These are phyloP conservation scores for Sclerotiophoma versabilis DNA, from an alignment of 2,329 filamentous ascomycete species.

Conservation along the genomic window DNA sequence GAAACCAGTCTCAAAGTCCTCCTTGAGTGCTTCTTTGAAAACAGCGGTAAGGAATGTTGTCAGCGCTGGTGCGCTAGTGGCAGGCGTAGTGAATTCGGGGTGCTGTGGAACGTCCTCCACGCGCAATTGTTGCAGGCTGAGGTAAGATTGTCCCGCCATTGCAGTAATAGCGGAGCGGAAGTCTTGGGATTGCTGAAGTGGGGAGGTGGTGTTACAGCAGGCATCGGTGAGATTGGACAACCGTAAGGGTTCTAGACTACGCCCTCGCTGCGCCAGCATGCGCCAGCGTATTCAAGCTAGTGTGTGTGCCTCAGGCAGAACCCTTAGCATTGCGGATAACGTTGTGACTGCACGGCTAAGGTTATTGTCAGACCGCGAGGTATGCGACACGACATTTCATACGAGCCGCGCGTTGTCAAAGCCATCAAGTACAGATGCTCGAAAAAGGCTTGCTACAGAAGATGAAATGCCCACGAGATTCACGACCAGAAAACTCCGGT, in stretches of 20 bases:
- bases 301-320: background rate
- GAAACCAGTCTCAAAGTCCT: slow-evolving; percentile 27
- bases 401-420: background rate
- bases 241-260: slow-evolving; percentile 8
- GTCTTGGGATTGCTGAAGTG: slow-evolving; percentile 16
- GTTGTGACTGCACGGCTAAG: background rate
- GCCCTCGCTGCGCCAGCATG: background rate
- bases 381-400: background rate
- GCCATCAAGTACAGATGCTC: background rate
- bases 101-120: slow-evolving; percentile 30
- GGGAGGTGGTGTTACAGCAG: slow-evolving; percentile 13
- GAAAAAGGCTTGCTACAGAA: background rate
- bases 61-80: slow-evolving; percentile 14
- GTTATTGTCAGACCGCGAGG: background rate
- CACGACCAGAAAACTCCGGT: background rate
- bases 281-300: background rate
- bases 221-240: background rate
- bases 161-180: slow-evolving; percentile 24
- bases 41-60: slow-evolving; percentile 25
- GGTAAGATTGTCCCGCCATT: slow-evolving; percentile 19
- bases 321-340: background rate
- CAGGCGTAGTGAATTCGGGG: slow-evolving; percentile 12
- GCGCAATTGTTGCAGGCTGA: slow-evolving; percentile 11
- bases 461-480: background rate
- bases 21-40: slow-evolving; percentile 25